A percentile compares a stretch with the other conserved stretches of the same genome.
These are phyloP conservation scores for Loxodes magnus DNA, from an alignment of 73 alveolate species.

Conservation along the genomic window DNA sequence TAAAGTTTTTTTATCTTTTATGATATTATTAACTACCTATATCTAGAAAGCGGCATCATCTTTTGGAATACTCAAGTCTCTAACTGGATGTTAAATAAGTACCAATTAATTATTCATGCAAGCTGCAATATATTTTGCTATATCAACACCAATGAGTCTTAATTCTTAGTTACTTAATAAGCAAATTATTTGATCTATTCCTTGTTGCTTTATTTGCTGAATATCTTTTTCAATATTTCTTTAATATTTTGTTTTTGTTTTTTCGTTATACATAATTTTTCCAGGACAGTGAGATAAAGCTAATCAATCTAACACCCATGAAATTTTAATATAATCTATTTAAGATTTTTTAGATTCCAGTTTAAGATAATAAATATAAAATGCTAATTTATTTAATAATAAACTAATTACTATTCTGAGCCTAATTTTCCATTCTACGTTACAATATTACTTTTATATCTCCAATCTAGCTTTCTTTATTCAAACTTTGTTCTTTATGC, in stretches of 20 bases:
- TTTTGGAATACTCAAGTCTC: constrained; percentile 52
- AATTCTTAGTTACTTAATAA: constrained; percentile 44
- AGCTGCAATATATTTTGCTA: constrained; percentile 15
- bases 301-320: too few relatives aligned
- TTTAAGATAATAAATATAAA: too few relatives aligned
- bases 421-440: too few relatives aligned
- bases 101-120: constrained; percentile 12
- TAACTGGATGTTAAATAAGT: constrained; percentile 42
- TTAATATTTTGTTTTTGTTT: constrained; percentile 38
- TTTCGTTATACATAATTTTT: constrained; percentile 33
- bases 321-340: too few relatives aligned
- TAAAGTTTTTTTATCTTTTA: constrained; percentile 14
- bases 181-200: constrained; percentile 31
- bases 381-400: too few relatives aligned
- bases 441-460: too few relatives aligned
- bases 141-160: constrained; percentile 36
- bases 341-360: too few relatives aligned
- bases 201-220: constrained; percentile 5
- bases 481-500: too few relatives aligned
- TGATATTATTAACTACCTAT: constrained; percentile 16
- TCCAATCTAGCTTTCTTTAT: too few relatives aligned
- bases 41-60: not conserved
- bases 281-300: constrained; percentile 53
- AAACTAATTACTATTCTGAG: too few relatives aligned
- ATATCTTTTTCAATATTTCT: constrained; percentile 38